Base-by-base conservation (phyloP, 75 land plant genomes). In the Isoetes taiwanensis region DNA sequence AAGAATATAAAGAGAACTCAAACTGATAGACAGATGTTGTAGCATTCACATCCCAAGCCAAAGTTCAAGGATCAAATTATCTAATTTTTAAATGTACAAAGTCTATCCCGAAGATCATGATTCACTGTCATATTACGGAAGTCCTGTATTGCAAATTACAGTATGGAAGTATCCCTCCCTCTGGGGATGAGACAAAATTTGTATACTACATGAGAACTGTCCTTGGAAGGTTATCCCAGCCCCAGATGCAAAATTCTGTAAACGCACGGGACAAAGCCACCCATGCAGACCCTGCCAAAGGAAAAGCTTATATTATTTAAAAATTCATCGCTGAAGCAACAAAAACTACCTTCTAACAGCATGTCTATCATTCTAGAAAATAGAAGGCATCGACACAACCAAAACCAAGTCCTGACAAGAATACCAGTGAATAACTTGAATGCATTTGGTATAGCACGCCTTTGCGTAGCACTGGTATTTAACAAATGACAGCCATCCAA, bases 121-220 rank as follows among this genome's bases (percentile, higher is more conserved):
- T 86, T 86, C 4, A 86, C 74, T 0, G 90, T 86, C 1, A 89
- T 84, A 68, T 84, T 86, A 46, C 76, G 89, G 53, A 74, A 86
- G 39, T 80, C 76, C 63, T 67, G 61, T 75, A 69, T 86, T 86
- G 73, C 91, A 86, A 24, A 80, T 63, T 2, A 78, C 77, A 17
- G 85, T 84, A 57, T 86, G 93, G 65, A 86, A 86, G 78, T 86
- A 86, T 17, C 91, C 78, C n/a, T n/a, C n/a, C n/a, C 28, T 86
- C 88, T 1, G 84, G 68, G n/a, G 91, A 77, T 23, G 89, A 84
- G n/a, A 80, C 48, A 62, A 77, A 74, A 52, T 86, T 86, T 23
- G 91, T 74, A 57, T 80, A 86, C 64, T 86, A 86, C 87, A 86
- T 83, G 8, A 86, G 79, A 17, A 86, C 61, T 2, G 91, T 86